These are phyloP conservation scores for Fusarium coicis DNA, from an alignment of 2,329 filamentous ascomycete species.

Conservation along the genomic window DNA sequence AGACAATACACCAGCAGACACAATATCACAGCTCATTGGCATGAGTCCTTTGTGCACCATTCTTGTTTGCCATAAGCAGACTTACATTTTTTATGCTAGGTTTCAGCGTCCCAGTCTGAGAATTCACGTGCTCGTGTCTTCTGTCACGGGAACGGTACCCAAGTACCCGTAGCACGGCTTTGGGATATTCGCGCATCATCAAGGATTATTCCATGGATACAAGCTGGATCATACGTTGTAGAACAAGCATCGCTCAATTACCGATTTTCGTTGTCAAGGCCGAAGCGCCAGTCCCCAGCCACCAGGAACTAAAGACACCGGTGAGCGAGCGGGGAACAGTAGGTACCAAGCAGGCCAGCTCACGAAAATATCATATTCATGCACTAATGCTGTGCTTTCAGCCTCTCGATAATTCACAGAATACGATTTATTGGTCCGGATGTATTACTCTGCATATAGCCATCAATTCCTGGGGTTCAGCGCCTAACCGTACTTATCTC, in stretches of 20 bases:
- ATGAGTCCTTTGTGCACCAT: neutral
- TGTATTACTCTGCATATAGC: conserved; percentile 7
- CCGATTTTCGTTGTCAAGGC: conserved; percentile 3
- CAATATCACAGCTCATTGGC: neutral
- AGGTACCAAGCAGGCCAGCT: neutral
- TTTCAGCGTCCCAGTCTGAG: neutral
- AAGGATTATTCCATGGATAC: neutral
- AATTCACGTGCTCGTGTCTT: neutral
- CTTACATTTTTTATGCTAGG: neutral
- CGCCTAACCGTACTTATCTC: conserved; percentile 7
- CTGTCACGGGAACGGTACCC: neutral
- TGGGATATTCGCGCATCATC: neutral
- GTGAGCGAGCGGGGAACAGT: conserved; percentile 13
- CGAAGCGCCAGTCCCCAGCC: conserved; percentile 6
- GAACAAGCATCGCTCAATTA: neutral
- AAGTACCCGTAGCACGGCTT: neutral
- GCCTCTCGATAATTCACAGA: neutral
- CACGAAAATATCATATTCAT: neutral
- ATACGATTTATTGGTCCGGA: conserved; percentile 2
- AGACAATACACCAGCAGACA: neutral
- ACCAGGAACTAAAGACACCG: conserved; percentile 2
- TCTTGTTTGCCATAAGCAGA: neutral
- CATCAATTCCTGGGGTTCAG: neutral
- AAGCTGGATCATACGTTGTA: neutral
- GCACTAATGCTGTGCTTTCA: neutral